Evolutionary conservation across 2,329 filamentous ascomycete genomes (phyloP), one percentile per base, ranked within the genome.

Genomic region (Chaetomium globosum): DNA sequence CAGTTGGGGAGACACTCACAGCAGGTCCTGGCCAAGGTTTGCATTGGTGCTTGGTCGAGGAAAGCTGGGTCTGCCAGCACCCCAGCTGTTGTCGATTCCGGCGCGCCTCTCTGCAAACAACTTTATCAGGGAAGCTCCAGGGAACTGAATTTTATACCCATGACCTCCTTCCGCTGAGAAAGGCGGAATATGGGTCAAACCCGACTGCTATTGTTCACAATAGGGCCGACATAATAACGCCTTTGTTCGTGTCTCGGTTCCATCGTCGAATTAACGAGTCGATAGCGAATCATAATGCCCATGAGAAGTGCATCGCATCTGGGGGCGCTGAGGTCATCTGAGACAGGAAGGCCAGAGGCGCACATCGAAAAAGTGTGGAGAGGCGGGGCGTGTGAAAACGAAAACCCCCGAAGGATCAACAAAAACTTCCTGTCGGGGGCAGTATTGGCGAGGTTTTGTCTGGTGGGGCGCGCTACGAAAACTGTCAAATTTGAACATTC

Each of bases 281-380:
- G 39, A 43, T 16, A 5, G 39, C 39, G 39, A 43, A 43, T 43
- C 39, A 43, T 43, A n/a, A 19, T 43, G 39, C 16, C 16, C 10
- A 13, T 36, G 9, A 2, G 13, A 4, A 39, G 13, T 13, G 4
- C 12, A n/a, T 43, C 5, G 13, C 36, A 43, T n/a, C 39, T 43
- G 4, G 39, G 16, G 16, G 39, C 39, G 39, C 39, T 43, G 39
- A 43, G 39, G 46, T 48, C 46, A 48, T 48, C 39, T 12, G 46
- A 48, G 46, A 23, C 46, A 23, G 19, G n/a, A 48, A 21, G 21
- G 46, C 46, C 46, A 23, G 46, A 48, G 23, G 49, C 49, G 49
- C n/a, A 46, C 13, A 39, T 51, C n/a, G 9, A 43, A 46, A 59
- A 59, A 57, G 23, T 65, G 53, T 59, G 52, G 63, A 39, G 61